Evolutionary conservation across 768 basidiomycete species (phyloP).

Genomic region (Hygrophorus russula): DNA sequence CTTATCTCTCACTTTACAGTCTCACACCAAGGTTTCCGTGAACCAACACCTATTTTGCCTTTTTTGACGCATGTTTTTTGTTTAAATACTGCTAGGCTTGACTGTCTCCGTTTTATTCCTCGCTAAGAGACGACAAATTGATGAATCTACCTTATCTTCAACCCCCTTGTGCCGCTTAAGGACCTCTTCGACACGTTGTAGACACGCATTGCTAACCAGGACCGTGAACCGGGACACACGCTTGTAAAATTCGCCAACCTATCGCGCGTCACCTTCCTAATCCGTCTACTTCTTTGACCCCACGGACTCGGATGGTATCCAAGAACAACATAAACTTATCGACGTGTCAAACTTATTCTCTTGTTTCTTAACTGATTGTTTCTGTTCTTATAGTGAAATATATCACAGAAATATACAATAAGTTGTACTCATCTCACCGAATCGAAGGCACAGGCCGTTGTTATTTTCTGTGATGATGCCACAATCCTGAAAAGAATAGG

Average conservation of each 20-base stretch:
- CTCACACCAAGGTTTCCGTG: slow-evolving; percentile 8
- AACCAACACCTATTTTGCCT: slow-evolving; percentile 2
- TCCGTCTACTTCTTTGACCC: slow-evolving; percentile 9
- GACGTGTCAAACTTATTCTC: slow-evolving; percentile 10
- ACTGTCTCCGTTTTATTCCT: neutral
- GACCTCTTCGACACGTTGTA: slow-evolving; percentile 46
- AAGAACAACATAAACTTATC: neutral
- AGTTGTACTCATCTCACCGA: too few relatives aligned
- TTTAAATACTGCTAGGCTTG: neutral
- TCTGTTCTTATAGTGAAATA: slow-evolving; percentile 7
- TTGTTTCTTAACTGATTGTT: slow-evolving; percentile 6
- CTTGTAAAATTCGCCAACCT: slow-evolving; percentile 35
- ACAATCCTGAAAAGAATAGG: neutral
- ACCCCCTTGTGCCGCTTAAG: slow-evolving; percentile 46
- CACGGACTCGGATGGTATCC: slow-evolving; percentile 12
- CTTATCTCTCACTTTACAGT: slow-evolving; percentile 17
- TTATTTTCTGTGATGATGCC: neutral
- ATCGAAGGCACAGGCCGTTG: too few relatives aligned
- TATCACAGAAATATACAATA: neutral
- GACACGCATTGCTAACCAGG: slow-evolving; percentile 33
- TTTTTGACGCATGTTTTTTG: neutral
- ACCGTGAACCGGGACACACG: slow-evolving; percentile 33
- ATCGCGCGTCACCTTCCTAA: slow-evolving; percentile 47
- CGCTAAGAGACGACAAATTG: slow-evolving; percentile 8
- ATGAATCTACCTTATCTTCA: slow-evolving; percentile 39